Conservation (phyloP, 805 yeast genomes). For the Cyberlindnera maclurae region DNA sequence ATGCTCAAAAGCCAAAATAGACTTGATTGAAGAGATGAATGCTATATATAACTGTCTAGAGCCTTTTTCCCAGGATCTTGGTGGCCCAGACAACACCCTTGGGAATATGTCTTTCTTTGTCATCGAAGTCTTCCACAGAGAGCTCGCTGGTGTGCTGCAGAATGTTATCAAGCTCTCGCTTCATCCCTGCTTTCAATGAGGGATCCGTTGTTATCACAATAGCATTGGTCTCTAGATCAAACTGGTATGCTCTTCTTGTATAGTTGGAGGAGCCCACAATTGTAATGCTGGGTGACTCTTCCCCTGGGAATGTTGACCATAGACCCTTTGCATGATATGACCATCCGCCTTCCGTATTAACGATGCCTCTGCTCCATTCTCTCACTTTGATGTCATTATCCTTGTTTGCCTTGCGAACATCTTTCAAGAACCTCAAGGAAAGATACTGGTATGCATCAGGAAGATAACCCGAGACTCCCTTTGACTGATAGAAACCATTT, state of each 20-base stretch:
- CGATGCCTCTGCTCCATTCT: slow-evolving; percentile 88
- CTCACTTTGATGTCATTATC: slow-evolving; percentile 43
- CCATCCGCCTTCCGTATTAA: slow-evolving; percentile 83
- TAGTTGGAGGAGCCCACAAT: slow-evolving; percentile 91
- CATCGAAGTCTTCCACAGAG: slow-evolving; percentile 51
- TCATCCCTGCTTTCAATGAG: slow-evolving; percentile 49
- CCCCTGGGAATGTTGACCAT: slow-evolving; percentile 65
- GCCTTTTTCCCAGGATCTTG: slow-evolving; percentile 49
- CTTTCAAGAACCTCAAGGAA: slow-evolving; percentile 59
- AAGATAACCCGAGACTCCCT: slow-evolving; percentile 71
- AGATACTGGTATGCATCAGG: slow-evolving; percentile 84
- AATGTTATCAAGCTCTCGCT: slow-evolving; percentile 56
- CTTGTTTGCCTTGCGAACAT: slow-evolving; percentile 36
- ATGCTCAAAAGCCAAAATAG: neutral
- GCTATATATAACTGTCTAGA: slow-evolving; percentile 21
- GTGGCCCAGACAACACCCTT: slow-evolving; percentile 62
- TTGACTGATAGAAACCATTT: slow-evolving; percentile 83
- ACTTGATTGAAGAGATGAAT: neutral
- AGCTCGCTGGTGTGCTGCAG: slow-evolving; percentile 45
- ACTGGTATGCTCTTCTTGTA: slow-evolving; percentile 80
- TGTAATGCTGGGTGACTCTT: slow-evolving; percentile 58
- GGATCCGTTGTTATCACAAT: slow-evolving; percentile 65
- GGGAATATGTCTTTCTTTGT: slow-evolving; percentile 55
- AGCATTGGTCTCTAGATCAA: slow-evolving; percentile 86
- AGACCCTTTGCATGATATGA: slow-evolving; percentile 96